Evolutionary conservation across 768 basidiomycete genomes (phyloP).

Genomic region (Piloderma croceum): DNA sequence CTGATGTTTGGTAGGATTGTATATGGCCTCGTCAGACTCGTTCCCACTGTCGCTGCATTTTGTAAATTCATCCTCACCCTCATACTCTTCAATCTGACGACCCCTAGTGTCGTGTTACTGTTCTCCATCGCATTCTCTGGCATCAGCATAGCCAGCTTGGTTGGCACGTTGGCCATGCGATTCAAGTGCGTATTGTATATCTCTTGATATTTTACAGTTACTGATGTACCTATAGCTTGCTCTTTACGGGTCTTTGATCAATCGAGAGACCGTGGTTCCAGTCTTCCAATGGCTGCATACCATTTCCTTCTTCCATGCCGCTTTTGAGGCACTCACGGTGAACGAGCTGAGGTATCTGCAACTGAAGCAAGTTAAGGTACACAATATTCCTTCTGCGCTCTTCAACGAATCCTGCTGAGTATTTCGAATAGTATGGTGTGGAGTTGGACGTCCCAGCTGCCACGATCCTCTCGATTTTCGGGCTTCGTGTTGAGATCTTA

Average conservation of each 20-base stretch:
- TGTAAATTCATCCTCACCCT: too few relatives aligned
- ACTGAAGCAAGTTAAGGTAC: conserved; percentile 85
- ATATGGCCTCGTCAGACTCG: too few relatives aligned
- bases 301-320: too few relatives aligned
- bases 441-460: conserved; percentile 96
- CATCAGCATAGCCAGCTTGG: too few relatives aligned
- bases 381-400: conserved; percentile 18
- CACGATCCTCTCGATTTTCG: conserved; percentile 90
- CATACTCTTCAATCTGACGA: conserved; percentile 94
- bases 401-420: too few relatives aligned
- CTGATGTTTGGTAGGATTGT: too few relatives aligned
- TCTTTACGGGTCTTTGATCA: conserved; percentile 97
- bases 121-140: conserved; percentile 86
- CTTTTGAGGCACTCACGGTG: too few relatives aligned
- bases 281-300: too few relatives aligned
- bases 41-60: too few relatives aligned
- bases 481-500: conserved; percentile 84
- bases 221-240: conserved; percentile 47
- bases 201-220: too few relatives aligned
- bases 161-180: conserved; percentile 95
- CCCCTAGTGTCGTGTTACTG: conserved; percentile 86
- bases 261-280: conserved; percentile 75
- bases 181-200: conserved; percentile 87
- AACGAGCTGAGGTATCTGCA: too few relatives aligned
- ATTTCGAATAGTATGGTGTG: conserved; percentile 96